Conservation (phyloP, 2,329 filamentous ascomycete species). For the Cylindrodendrum hubeiense region DNA sequence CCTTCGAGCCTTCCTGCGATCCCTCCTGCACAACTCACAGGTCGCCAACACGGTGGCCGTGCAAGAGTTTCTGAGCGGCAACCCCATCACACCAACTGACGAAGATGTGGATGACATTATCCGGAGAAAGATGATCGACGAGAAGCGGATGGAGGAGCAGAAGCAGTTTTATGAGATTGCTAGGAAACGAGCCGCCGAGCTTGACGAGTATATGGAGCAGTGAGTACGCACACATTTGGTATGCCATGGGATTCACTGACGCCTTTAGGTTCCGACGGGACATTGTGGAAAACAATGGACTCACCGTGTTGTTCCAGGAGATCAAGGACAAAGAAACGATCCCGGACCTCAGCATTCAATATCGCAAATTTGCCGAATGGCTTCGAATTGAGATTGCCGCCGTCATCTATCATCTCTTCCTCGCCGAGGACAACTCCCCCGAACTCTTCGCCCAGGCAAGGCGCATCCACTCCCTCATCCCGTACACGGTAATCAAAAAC, state of each 20-base stretch:
- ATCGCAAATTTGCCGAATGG: conserved; percentile 99
- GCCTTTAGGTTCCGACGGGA: conserved; percentile 70
- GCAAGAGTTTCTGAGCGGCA: conserved; percentile 81
- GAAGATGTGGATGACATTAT: conserved; percentile 88
- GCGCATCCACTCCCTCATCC: conserved; percentile 93
- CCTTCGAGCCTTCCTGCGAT: conserved; percentile 89
- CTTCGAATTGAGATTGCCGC: conserved; percentile 96
- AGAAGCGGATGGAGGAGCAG: conserved; percentile 91
- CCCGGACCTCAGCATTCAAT: conserved; percentile 89
- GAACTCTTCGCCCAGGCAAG: conserved; percentile 95
- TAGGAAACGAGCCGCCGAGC: conserved; percentile 86
- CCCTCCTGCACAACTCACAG: conserved; percentile 84
- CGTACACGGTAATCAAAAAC: conserved; percentile 94
- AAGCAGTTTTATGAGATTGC: conserved; percentile 96
- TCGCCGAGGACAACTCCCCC: conserved; percentile 97
- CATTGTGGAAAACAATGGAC: conserved; percentile 79
- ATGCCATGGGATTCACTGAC: conserved; percentile 33
- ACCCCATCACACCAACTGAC: conserved; percentile 81
- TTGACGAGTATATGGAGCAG: conserved; percentile 99
- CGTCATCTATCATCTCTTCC: conserved; percentile 95
- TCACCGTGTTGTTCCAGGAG: conserved; percentile 92
- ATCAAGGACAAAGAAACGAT: conserved; percentile 92
- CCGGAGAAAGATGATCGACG: conserved; percentile 84
- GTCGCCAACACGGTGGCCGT: conserved; percentile 87
- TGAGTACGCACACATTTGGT: conserved; percentile 54